Base-by-base conservation (phyloP, 768 basidiomycete genomes). In the Psilocybe sp. region DNA sequence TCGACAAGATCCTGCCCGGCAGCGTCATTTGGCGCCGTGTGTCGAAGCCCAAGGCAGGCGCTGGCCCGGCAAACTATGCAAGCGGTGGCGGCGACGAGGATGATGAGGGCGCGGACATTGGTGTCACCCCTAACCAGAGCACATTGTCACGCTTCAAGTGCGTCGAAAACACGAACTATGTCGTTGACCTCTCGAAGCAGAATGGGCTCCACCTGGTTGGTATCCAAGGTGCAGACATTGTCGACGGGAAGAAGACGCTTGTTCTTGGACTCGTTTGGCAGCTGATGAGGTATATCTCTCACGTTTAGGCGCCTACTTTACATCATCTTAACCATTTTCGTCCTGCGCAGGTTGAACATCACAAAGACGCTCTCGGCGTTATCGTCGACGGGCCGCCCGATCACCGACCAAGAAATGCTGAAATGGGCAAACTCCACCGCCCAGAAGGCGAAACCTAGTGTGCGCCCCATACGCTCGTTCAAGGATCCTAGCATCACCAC, bases 181-280 rank as follows among this genome's bases (percentile, higher is more conserved):
- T 74, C 7, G 87, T 98, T 38, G 97, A 98, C 40, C 84, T 99
- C 13, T 95, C 84, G 3, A 92, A 86, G 67, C 87, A 92, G 67
- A 95, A 90, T 61, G 85, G 88, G 40, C 90, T 99, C 90, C 92
- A 90, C 64, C 73, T 99, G 53, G 94, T 99, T 40, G 95, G 96
- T 6, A 98, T 98, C 54, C 97, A 99, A 65, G 97, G 97, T 11
- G 85, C 96, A 1, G 96, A 98, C 67, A 95, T 99, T 56, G 92
- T 95, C 50, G 96, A 99, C 61, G 93, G 87, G n/a, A 76, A 75
- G 44, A 89, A 85, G 70, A 98, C 95, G 3, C 75, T 99, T 47
- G 94, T 98, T 5, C 81, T 99, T 23, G 97, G 96, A 28, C 80
- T 98, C 33, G 94, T 98, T 0, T 99, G 97, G 97, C 97, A 98